Percentiles rank a stretch among this genome's conserved stretches.
Evolutionary conservation across 148 eudicot species (phyloP).

Genomic region (Fagopyrum esculentum): DNA sequence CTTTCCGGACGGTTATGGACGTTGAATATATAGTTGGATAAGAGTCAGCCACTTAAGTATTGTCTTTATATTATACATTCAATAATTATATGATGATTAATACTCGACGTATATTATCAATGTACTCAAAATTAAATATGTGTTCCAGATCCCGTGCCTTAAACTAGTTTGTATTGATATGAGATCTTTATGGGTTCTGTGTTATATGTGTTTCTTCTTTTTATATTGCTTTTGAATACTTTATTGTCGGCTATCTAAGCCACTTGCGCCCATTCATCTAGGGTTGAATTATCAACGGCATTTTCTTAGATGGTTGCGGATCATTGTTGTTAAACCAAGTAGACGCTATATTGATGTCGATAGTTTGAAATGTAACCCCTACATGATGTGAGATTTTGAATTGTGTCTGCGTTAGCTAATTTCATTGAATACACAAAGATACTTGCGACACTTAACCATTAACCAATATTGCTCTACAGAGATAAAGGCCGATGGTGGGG

Average conservation of each 20-base stretch:
- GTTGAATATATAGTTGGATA: too few relatives aligned
- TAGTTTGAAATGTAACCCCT: background rate
- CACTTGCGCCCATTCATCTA: background rate
- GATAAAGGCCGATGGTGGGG: too few relatives aligned
- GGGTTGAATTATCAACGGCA: background rate
- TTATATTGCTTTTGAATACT: background rate
- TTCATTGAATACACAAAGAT: background rate
- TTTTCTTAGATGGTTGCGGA: background rate
- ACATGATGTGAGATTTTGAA: background rate
- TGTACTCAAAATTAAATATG: too few relatives aligned
- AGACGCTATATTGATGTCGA: background rate
- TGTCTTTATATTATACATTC: too few relatives aligned
- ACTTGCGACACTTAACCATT: background rate
- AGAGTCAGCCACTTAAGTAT: too few relatives aligned
- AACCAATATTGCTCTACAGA: too few relatives aligned
- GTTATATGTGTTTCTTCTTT: background rate
- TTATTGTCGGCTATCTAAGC: background rate
- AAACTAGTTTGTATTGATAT: background rate
- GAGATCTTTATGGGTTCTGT: background rate
- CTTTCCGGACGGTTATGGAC: too few relatives aligned
- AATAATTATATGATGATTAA: too few relatives aligned
- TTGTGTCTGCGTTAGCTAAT: background rate
- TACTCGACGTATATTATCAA: too few relatives aligned
- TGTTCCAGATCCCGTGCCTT: too few relatives aligned
- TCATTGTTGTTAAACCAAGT: background rate